phyloP scores from a whole-genome alignment of 768 basidiomycete genomes.

The Hortiboletus campestris region DNA sequence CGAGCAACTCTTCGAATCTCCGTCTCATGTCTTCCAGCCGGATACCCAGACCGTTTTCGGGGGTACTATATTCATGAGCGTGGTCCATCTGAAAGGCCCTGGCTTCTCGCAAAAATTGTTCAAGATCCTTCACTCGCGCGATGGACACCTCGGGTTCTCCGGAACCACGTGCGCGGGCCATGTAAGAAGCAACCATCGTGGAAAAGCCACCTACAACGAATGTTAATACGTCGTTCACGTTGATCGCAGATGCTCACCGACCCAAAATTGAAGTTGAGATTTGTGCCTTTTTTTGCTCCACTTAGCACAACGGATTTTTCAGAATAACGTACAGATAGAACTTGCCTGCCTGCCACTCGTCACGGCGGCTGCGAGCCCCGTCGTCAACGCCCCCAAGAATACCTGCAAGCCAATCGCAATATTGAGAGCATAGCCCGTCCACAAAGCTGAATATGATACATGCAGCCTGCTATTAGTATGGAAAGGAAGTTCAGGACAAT shows the following conservation, averaged over 20 bases:
- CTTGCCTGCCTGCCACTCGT: conserved; percentile 41
- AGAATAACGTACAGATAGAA: not conserved
- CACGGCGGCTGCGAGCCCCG: conserved; percentile 54
- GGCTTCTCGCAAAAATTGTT: conserved; percentile 64
- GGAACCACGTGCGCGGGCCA: conserved; percentile 67
- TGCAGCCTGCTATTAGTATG: conserved; percentile 7
- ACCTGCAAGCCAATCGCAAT: conserved; percentile 63
- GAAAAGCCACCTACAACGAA: conserved; percentile 52
- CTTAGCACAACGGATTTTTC: not conserved
- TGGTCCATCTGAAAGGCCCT: conserved; percentile 57
- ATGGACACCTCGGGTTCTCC: conserved; percentile 68
- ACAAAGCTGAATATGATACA: conserved; percentile 25
- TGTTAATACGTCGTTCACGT: not conserved
- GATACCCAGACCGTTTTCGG: conserved; percentile 6
- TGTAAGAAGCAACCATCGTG: conserved; percentile 68
- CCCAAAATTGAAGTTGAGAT: conserved; percentile 42
- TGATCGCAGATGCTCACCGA: conserved; percentile 13
- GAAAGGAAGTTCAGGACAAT: not conserved
- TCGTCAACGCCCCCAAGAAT: conserved; percentile 63
- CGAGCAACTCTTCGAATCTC: conserved; percentile 30
- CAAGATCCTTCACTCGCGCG: conserved; percentile 55
- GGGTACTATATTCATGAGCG: conserved; percentile 36
- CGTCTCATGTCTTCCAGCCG: conserved; percentile 15
- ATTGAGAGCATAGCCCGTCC: conserved; percentile 36
- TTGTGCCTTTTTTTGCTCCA: conserved; percentile 27